Evolutionary conservation across 148 eudicot genomes (phyloP), one percentile per base, ranked within the genome.

Genomic region (Nyssa sinensis): DNA sequence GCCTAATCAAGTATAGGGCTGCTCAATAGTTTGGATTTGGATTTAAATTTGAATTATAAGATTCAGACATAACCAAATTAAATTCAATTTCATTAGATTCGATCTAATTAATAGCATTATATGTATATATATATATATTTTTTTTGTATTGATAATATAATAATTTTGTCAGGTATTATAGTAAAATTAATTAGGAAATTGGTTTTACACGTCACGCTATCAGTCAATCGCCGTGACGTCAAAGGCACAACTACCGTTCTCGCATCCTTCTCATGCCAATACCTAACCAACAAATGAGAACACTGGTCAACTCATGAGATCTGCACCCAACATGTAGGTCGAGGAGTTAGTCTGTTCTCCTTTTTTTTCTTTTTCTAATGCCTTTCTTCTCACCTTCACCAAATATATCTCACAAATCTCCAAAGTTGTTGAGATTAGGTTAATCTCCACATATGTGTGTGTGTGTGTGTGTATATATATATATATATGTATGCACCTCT

Each of bases 341-440:
- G 44, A 37, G 59, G 59, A 55, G 59, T 55, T 55, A n/a, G 23
- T 55, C 59, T 19, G 23, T 7, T 49, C 57, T 49, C 57, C 16
- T 37, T 37, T 9, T 37, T n/a, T n/a, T n/a, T n/a, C n/a, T n/a
- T n/a, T n/a, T n/a, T n/a, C n/a, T 17, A 49, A 49, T 14, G 23
- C 24, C 59, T n/a, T 55, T 24, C 23, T 1, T 5, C 21, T 21
- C 59, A n/a, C 25, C 59, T 5, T 6, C 25, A 3, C 2, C 59
- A 55, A 55, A 23, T 55, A 55, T 17, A 55, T 24, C 24, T 19
- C 25, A 55, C 59, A 55, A 17, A 55, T 9, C 71, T 44, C 14
- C 33, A 49, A n/a, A 69, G 53, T 74, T 24, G 78, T 79, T 74
- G 78, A 74, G 75, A 71, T 80, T 75, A 70, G 83, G 83, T 70